Conservation (phyloP, 2,329 filamentous ascomycete genomes). For the Hypocrella siamensis region DNA sequence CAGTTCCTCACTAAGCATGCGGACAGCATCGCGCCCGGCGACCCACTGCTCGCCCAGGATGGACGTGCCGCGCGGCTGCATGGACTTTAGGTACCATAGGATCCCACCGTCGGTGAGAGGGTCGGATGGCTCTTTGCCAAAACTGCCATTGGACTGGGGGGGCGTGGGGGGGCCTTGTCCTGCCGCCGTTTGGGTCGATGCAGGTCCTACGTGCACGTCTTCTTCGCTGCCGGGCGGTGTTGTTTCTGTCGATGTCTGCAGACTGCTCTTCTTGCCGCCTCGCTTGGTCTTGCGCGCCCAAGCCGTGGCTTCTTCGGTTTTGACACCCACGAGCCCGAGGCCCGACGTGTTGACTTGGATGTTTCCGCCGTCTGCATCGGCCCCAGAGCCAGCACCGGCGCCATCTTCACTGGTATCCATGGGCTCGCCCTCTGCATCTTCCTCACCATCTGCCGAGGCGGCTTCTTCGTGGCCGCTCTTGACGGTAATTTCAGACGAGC, state of each 20-base stretch:
- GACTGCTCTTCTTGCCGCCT: slow-evolving; percentile 8
- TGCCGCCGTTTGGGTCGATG: slow-evolving; percentile 14
- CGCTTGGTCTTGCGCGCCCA: slow-evolving; percentile 11
- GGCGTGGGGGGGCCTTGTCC: slow-evolving; percentile 53
- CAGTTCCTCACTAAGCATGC: slow-evolving; percentile 66
- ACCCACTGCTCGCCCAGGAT: slow-evolving; percentile 51
- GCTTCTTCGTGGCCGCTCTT: slow-evolving; percentile 12
- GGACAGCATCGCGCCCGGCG: slow-evolving; percentile 51
- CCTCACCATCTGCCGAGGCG: slow-evolving; percentile 1
- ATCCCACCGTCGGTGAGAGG: slow-evolving; percentile 59
- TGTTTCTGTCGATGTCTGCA: slow-evolving; percentile 16
- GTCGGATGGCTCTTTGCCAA: slow-evolving; percentile 31
- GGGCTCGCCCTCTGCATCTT: slow-evolving; percentile 13
- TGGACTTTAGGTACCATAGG: slow-evolving; percentile 74
- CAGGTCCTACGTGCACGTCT: slow-evolving; percentile 18
- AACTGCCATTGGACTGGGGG: slow-evolving; percentile 46
- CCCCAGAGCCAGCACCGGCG: no score
- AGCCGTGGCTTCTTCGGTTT: slow-evolving; percentile 4
- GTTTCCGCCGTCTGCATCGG: slow-evolving; percentile 21
- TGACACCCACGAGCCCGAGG: slow-evolving; percentile 12
- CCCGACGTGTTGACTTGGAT: slow-evolving; percentile 31
- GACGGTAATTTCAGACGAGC: slow-evolving; percentile 30
- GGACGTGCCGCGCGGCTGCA: slow-evolving; percentile 66
- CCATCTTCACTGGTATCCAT: slow-evolving; percentile 21
- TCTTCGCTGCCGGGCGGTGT: slow-evolving; percentile 34